phyloP scores from a whole-genome alignment of 2,329 filamentous ascomycete genomes.

The Colletotrichum viniferum region DNA sequence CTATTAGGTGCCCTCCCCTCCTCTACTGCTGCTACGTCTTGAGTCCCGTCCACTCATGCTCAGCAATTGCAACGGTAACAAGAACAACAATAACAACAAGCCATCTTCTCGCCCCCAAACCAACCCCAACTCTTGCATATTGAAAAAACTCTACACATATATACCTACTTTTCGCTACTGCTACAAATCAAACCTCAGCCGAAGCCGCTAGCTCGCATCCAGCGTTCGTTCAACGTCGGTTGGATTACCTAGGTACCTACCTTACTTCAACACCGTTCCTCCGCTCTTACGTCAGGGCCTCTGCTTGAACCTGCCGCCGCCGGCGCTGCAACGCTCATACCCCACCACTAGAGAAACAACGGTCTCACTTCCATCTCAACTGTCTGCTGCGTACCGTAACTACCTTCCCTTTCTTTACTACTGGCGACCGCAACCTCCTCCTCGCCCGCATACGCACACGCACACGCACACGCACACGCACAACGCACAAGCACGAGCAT shows the following conservation, averaged over 20 bases:
- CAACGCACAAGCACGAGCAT: neutral
- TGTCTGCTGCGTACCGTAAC: neutral
- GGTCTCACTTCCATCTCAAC: neutral
- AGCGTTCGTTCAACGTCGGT: neutral
- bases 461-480: too few species aligned
- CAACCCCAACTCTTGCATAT: neutral
- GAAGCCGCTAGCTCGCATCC: neutral
- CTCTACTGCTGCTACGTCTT: neutral
- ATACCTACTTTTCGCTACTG: neutral
- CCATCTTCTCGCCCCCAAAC: neutral
- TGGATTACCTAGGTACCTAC: neutral
- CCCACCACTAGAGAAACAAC: neutral
- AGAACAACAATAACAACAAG: neutral
- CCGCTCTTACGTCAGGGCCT: neutral
- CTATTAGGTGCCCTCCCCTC: slow-evolving; percentile 16
- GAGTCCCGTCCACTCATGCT: neutral
- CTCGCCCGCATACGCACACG: neutral
- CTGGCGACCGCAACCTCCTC: neutral
- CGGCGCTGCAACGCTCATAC: neutral
- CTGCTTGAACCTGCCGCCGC: neutral
- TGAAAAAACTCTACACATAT: neutral
- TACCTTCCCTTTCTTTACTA: neutral
- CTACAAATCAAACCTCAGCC: neutral
- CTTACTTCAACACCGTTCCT: neutral
- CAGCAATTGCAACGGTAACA: neutral